Evolutionary conservation across 768 basidiomycete genomes (phyloP).

Genomic region (Scleroderma citrinum): DNA sequence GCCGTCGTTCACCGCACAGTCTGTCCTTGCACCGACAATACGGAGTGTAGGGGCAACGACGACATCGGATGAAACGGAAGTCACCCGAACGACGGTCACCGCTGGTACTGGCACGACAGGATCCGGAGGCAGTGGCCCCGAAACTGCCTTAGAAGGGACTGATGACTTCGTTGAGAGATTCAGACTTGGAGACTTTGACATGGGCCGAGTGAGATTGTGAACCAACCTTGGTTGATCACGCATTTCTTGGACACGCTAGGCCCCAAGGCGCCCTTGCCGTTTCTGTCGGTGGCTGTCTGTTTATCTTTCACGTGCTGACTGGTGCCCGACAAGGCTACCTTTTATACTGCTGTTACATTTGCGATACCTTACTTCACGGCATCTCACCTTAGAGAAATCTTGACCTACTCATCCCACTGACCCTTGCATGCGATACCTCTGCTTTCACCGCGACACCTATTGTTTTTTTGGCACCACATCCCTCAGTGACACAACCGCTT

Average conservation of each 20-base stretch:
- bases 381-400: not conserved
- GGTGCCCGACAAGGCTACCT: not conserved
- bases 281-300: no score
- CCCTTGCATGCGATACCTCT: not conserved
- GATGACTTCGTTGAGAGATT: slow-evolving; percentile 10
- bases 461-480: not conserved
- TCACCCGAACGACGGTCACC: slow-evolving; percentile 19
- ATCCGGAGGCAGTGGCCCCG: not conserved
- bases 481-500: no score
- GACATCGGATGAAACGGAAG: slow-evolving; percentile 25
- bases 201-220: slow-evolving; percentile 12
- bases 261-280: no score
- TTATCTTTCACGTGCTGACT: not conserved
- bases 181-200: slow-evolving; percentile 16
- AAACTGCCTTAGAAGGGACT: slow-evolving; percentile 6
- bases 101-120: slow-evolving; percentile 7
- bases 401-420: not conserved
- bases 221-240: not conserved
- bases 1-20: slow-evolving; percentile 26
- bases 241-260: no score
- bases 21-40: slow-evolving; percentile 23
- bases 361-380: not conserved
- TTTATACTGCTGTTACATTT: not conserved
- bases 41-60: slow-evolving; percentile 28
- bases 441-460: slow-evolving; percentile 5